phyloP scores from a whole-genome alignment of 352 stramenopile species.

The Poterioochromonas sp. region DNA sequence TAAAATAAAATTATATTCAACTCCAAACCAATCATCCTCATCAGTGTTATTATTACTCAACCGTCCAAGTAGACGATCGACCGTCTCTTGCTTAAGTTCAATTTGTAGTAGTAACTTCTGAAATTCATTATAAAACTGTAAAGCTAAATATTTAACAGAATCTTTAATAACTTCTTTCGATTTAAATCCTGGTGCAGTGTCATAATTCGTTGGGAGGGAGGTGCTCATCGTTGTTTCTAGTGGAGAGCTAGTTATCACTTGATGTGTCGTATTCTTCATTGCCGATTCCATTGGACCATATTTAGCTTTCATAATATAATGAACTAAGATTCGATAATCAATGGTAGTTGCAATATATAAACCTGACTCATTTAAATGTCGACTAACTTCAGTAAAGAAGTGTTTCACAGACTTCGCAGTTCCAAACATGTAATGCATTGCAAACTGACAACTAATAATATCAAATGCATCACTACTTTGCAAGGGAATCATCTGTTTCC shows the following conservation, averaged over 20 bases:
- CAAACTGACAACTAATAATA: conserved; percentile 96
- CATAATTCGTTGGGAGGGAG: neutral
- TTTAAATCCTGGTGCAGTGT: neutral
- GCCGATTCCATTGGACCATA: conserved; percentile 52
- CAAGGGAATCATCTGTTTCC: conserved; percentile 38
- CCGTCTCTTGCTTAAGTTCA: neutral
- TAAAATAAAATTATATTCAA: conserved; percentile 79
- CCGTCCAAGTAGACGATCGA: neutral
- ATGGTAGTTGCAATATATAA: conserved; percentile 94
- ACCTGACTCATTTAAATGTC: conserved; percentile 76
- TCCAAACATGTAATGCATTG: conserved; percentile 99
- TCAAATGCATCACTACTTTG: conserved; percentile 64
- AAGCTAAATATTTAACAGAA: conserved; percentile 41
- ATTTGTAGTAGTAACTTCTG: conserved; percentile 44
- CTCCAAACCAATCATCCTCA: conserved; percentile 57
- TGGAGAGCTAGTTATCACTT: conserved; percentile 48
- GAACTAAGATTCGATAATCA: conserved; percentile 78
- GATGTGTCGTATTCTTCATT: conserved; percentile 55
- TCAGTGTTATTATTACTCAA: conserved; percentile 37
- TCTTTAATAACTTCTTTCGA: conserved; percentile 28
- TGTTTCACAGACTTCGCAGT: conserved; percentile 68
- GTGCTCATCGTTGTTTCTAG: neutral
- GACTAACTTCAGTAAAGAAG: conserved; percentile 87
- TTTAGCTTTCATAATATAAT: conserved; percentile 58
- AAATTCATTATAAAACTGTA: conserved; percentile 42